Conservation (phyloP, 352 stramenopile genomes). For the Thraustochytrium sp. region DNA sequence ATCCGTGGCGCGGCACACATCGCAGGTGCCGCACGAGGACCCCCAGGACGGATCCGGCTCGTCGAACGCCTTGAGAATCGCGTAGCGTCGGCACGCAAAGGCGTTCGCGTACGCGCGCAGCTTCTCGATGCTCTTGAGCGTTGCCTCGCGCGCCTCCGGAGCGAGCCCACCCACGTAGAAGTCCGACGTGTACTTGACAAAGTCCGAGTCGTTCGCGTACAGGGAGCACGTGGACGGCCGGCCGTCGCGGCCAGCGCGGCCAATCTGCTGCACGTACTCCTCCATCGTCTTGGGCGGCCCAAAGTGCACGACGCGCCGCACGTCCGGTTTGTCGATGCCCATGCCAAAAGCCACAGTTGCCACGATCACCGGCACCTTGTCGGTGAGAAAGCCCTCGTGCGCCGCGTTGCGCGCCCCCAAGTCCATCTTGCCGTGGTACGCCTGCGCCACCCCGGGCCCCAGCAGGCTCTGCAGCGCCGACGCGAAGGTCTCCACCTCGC, state of each 20-base stretch:
- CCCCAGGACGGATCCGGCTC: not conserved
- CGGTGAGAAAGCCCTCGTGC: conserved; percentile 49
- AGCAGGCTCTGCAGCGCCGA: conserved; percentile 54
- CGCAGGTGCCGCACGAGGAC: not conserved
- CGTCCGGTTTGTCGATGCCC: conserved; percentile 97
- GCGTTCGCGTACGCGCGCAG: not conserved
- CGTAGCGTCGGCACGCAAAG: not conserved
- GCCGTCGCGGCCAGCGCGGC: conserved; percentile 87
- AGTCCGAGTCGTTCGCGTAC: conserved; percentile 54
- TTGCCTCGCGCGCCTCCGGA: not conserved
- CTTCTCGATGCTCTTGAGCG: not conserved
- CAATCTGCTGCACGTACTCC: conserved; percentile 96
- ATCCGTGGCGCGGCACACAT: not conserved
- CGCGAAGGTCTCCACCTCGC: conserved; percentile 66
- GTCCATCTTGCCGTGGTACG: conserved; percentile 49
- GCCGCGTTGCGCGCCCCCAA: not conserved
- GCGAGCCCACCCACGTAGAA: not conserved
- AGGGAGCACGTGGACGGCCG: conserved; percentile 69
- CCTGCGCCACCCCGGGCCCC: conserved; percentile 12
- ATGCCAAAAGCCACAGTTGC: conserved; percentile 97
- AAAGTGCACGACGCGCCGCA: conserved; percentile 95
- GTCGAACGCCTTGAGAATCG: not conserved
- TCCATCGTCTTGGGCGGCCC: conserved; percentile 97
- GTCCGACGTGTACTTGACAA: not conserved
- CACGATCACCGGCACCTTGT: conserved; percentile 67